A percentile compares a stretch with the other conserved stretches of the same genome.
These are phyloP conservation scores for Jamesozyma jinghongensis DNA, from an alignment of 805 yeast genomes.

Conservation along the genomic window DNA sequence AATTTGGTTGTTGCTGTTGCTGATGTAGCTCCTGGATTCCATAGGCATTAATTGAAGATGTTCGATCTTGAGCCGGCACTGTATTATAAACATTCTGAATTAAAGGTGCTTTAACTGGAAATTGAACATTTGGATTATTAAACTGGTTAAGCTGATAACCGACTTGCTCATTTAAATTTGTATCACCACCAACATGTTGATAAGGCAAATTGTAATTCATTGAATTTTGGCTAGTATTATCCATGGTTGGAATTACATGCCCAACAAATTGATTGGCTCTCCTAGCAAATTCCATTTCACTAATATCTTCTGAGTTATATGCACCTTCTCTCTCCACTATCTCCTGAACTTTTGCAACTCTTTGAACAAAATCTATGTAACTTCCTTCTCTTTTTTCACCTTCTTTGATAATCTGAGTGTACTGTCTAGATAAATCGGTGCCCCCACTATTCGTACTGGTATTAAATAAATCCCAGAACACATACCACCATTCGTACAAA, in stretches of 20 bases:
- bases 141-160: too few relatives aligned
- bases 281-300: conserved; percentile 8
- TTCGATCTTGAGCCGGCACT: too few relatives aligned
- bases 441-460: conserved; percentile 63
- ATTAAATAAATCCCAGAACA: conserved; percentile 87
- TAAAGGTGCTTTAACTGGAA: too few relatives aligned
- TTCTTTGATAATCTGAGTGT: conserved; percentile 49
- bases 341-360: conserved; percentile 39
- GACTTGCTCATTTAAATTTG: background rate
- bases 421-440: conserved; percentile 56
- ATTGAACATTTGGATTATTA: too few relatives aligned
- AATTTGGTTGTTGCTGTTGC: too few relatives aligned
- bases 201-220: background rate
- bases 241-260: background rate
- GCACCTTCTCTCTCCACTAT: conserved; percentile 33
- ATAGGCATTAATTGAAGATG: too few relatives aligned
- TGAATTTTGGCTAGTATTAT: background rate
- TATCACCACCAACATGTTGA: too few relatives aligned
- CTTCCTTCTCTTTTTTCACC: conserved; percentile 56
- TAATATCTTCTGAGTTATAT: conserved; percentile 26
- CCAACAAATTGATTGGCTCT: too few relatives aligned
- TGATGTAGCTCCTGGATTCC: too few relatives aligned
- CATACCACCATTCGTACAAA: conserved; percentile 90
- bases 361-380: conserved; percentile 38
- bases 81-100: too few relatives aligned